phyloP scores from a whole-genome alignment of 352 stramenopile species.

The Phytopythium oedochilum region DNA sequence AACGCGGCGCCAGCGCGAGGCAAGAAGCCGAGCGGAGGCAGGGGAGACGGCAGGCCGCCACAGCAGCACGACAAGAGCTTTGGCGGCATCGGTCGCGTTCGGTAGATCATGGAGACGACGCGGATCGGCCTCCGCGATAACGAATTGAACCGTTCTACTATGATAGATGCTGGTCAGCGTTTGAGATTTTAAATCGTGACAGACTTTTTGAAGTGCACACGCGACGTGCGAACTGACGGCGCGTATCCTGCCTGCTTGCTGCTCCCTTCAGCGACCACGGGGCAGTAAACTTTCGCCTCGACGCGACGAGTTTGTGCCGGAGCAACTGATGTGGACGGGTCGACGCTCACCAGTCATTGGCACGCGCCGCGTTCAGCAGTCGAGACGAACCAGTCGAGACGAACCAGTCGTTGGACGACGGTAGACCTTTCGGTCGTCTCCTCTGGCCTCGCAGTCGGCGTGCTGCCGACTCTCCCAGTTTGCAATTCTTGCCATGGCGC shows the following conservation, averaged over 20 bases:
- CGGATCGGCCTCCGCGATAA: too few relatives aligned
- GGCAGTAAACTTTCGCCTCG: not conserved
- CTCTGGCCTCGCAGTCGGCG: too few relatives aligned
- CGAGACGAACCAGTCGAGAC: too few relatives aligned
- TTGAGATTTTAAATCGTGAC: too few relatives aligned
- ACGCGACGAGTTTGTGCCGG: not conserved
- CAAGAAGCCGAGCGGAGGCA: constrained; percentile 4
- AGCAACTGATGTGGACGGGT: not conserved
- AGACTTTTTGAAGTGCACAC: too few relatives aligned
- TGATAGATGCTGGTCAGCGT: too few relatives aligned
- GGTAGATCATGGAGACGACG: too few relatives aligned
- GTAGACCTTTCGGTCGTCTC: too few relatives aligned
- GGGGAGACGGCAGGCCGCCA: constrained; percentile 4
- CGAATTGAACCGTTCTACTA: too few relatives aligned
- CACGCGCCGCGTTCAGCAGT: not conserved
- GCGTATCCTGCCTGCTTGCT: not conserved
- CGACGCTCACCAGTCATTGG: not conserved
- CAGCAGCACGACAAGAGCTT: constrained; percentile 35
- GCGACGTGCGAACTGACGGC: not conserved
- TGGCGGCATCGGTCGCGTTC: constrained; percentile 49
- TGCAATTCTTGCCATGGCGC: not conserved
- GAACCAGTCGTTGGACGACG: too few relatives aligned
- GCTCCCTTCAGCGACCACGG: not conserved
- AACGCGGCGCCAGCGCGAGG: constrained; percentile 12
- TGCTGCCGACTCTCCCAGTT: too few relatives aligned